These are phyloP conservation scores for Candida michaelii DNA, from an alignment of 805 yeast genomes.

Conservation along the genomic window DNA sequence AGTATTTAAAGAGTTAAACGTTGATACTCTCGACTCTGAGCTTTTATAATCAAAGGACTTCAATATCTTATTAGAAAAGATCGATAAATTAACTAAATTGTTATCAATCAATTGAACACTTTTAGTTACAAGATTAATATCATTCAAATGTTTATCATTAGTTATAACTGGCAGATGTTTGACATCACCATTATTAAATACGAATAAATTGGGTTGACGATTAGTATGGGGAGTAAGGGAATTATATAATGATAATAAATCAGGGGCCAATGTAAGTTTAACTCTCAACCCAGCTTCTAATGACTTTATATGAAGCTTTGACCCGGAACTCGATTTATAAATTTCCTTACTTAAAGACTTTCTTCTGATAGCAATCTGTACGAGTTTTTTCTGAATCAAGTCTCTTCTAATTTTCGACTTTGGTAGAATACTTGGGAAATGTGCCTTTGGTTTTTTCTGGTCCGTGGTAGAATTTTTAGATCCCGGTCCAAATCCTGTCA, in stretches of 20 bases:
- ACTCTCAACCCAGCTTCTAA: conserved; percentile 53
- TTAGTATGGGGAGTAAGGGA: conserved; percentile 36
- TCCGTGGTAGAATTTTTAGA: too few relatives aligned
- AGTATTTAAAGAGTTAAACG: conserved; percentile 44
- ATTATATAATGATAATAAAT: conserved; percentile 44
- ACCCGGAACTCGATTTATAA: conserved; percentile 4
- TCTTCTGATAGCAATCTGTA: conserved; percentile 34
- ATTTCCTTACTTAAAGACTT: conserved; percentile 22
- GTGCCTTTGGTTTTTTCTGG: neutral
- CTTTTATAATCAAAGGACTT: conserved; percentile 23
- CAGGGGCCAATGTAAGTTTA: conserved; percentile 47
- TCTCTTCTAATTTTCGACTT: conserved; percentile 12
- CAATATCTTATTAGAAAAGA: conserved; percentile 36
- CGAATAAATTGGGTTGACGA: conserved; percentile 20
- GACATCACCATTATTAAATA: conserved; percentile 8
- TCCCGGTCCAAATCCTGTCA: too few relatives aligned
- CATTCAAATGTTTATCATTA: conserved; percentile 12
- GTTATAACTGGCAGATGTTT: neutral
- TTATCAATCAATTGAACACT: conserved; percentile 38
- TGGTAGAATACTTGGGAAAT: conserved; percentile 11
- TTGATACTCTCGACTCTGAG: conserved; percentile 18
- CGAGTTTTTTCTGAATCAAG: conserved; percentile 18
- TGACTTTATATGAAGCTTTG: conserved; percentile 42
- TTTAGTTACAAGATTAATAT: conserved; percentile 18
- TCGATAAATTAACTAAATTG: conserved; percentile 37